Conservation (phyloP, 768 basidiomycete genomes). For the Kwoniella sp. region DNA sequence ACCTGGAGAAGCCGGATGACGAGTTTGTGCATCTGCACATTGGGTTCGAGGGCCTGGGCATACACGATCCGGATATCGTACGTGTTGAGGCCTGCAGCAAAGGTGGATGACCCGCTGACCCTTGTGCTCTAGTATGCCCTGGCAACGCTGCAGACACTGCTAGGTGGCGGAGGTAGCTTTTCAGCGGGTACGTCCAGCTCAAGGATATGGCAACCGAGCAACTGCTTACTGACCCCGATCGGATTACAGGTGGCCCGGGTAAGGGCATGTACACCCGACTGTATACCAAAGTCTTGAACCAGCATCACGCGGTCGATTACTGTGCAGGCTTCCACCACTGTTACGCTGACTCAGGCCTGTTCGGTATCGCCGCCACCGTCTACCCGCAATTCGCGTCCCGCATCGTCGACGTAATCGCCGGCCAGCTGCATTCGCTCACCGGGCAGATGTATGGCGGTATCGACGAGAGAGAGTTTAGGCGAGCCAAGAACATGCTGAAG, state of each 20-base stretch:
- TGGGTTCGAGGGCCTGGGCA: conserved; percentile 83
- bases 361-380: conserved; percentile 85
- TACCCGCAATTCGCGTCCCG: conserved; percentile 60
- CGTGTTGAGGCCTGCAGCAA: conserved; percentile 7
- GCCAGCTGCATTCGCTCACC: conserved; percentile 77
- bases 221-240: not conserved
- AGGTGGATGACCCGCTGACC: not conserved
- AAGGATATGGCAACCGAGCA: not conserved
- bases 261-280: conserved; percentile 99
- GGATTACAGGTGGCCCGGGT: conserved; percentile 72
- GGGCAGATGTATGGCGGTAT: conserved; percentile 53
- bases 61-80: conserved; percentile 78
- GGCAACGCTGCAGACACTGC: conserved; percentile 87
- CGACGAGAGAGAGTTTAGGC: conserved; percentile 60
- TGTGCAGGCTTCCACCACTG: conserved; percentile 97
- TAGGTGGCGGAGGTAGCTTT: conserved; percentile 94
- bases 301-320: conserved; percentile 87
- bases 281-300: conserved; percentile 93
- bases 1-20: conserved; percentile 50
- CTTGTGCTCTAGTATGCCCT: conserved; percentile 60
- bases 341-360: conserved; percentile 87
- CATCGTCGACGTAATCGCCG: conserved; percentile 76
- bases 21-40: conserved; percentile 93
- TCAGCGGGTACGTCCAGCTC: conserved; percentile 63
- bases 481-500: conserved; percentile 95